Base-by-base conservation (phyloP, 2,329 filamentous ascomycete species). In the Sporothrix mexicana region DNA sequence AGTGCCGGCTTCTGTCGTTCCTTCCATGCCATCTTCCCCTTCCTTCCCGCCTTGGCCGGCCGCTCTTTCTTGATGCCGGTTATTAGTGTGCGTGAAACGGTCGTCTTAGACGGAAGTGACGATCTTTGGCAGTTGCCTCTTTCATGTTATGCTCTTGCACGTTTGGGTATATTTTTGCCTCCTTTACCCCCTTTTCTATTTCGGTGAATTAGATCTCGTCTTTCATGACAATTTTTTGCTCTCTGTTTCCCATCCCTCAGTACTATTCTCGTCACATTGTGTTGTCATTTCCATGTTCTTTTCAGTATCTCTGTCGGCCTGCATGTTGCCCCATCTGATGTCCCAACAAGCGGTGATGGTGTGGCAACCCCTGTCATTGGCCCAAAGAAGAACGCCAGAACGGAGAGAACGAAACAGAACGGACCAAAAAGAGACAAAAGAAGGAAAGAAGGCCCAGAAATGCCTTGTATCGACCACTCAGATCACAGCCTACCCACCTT, bases 341-440 rank as follows among this genome's bases (percentile, higher is more conserved):
- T 57, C 70, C 70, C 70, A 71, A 71, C 70, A 71, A 71, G 70
- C 69, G 57, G 70, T 66, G 69, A 71, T 71, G 57, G 69, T 64
- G 69, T 55, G 69, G 17, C 55, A 62, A 15, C 70, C 69, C 70
- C 70, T 61, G 55, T 47, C 59, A 45, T 6, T 53, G 45, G 20
- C 17, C 69, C 8, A 43, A 36, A 36, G 45, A 67, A 67, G 64
- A 67, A 51, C 64, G 15, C 23, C 55, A 61, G 51, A 57, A 43
- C 49, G 49, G 30, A 23, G 41, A 61, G 51, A 57, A 23, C 49
- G 49, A 47, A 23, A 51, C 43, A 41, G 45, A 53, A 36, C 66
- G 57, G 36, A 70, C 17, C 17, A 55, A 25, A 57, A 45, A n/a
- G 17, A 71, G 45, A 25, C 23, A 13, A 51, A 12, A 51, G 25